Evolutionary conservation across 1,284 basidiomycete species (phyloP).

Genomic region (Porogramme epimiltina): DNA sequence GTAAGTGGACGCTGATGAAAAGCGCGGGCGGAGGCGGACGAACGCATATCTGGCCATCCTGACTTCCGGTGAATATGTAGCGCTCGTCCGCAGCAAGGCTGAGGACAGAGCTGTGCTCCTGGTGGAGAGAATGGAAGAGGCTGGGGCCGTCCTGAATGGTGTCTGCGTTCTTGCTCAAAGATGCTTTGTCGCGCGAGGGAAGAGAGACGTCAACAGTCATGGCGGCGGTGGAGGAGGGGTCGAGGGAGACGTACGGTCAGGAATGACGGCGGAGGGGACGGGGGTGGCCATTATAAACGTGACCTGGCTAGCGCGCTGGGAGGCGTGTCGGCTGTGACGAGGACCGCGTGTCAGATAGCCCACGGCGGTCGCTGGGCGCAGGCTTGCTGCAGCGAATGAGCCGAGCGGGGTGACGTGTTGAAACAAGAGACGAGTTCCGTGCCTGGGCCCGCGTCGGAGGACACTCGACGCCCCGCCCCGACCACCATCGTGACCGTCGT

Average conservation of each 20-base stretch:
- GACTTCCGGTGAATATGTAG: constrained; percentile 85
- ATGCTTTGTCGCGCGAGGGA: constrained; percentile 20
- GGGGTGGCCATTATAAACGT: no score
- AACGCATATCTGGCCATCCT: constrained; percentile 77
- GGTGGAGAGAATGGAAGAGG: constrained; percentile 68
- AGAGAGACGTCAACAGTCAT: background rate
- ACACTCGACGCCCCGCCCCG: no score
- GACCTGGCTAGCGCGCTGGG: no score
- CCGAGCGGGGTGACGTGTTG: background rate
- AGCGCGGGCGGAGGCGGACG: constrained; percentile 2
- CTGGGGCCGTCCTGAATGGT: constrained; percentile 19
- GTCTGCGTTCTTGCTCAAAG: constrained; percentile 25
- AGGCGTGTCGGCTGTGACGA: no score
- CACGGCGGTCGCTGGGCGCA: no score
- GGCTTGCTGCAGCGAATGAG: background rate
- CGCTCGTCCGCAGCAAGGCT: constrained; percentile 73
- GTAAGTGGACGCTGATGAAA: constrained; percentile 3
- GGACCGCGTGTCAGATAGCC: no score
- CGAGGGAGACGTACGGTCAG: constrained; percentile 2
- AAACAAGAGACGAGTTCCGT: no score
- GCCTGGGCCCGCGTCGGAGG: no score
- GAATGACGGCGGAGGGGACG: background rate
- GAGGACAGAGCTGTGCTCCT: constrained; percentile 70
- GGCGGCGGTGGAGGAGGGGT: background rate
- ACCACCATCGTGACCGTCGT: no score